phyloP scores from a whole-genome alignment of 2,329 filamentous ascomycete species.

The Phoma sp. region DNA sequence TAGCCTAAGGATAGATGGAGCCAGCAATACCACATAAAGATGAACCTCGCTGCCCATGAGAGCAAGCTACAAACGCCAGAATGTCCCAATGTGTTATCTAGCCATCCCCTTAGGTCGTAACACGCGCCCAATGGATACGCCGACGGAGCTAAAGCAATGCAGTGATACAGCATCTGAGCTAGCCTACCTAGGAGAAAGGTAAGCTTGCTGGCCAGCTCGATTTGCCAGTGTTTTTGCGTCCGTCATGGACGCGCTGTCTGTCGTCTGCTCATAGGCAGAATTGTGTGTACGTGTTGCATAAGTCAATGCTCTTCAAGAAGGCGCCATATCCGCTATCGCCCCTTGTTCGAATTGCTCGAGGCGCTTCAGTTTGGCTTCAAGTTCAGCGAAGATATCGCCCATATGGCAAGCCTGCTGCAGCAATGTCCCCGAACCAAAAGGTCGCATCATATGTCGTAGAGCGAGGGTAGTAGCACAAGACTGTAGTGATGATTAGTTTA shows the following conservation, averaged over 20 bases:
- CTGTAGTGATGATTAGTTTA: conserved; percentile 55
- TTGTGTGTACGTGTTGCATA: neutral
- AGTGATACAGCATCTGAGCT: conserved; percentile 8
- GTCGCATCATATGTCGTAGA: conserved; percentile 78
- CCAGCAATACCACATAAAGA: conserved; percentile 3
- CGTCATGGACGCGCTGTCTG: too few species aligned
- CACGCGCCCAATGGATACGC: conserved; percentile 5
- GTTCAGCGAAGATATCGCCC: conserved; percentile 68
- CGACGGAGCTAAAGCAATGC: conserved; percentile 6
- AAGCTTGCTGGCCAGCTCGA: neutral
- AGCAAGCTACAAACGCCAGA: conserved; percentile 5
- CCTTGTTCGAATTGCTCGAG: conserved; percentile 55
- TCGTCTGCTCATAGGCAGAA: too few species aligned
- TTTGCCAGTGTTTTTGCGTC: neutral
- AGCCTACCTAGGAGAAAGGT: neutral
- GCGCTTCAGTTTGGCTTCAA: conserved; percentile 68
- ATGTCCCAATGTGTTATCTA: conserved; percentile 3
- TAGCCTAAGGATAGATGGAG: conserved; percentile 9
- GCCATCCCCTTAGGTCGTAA: neutral
- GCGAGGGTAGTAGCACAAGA: conserved; percentile 80
- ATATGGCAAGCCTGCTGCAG: conserved; percentile 81
- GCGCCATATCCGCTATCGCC: conserved; percentile 35
- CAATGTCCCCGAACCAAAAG: conserved; percentile 67
- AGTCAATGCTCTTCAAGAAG: conserved; percentile 20
- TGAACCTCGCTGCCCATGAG: neutral